phyloP scores from a whole-genome alignment of 1,284 basidiomycete genomes.

The Binderoboletus segoi region DNA sequence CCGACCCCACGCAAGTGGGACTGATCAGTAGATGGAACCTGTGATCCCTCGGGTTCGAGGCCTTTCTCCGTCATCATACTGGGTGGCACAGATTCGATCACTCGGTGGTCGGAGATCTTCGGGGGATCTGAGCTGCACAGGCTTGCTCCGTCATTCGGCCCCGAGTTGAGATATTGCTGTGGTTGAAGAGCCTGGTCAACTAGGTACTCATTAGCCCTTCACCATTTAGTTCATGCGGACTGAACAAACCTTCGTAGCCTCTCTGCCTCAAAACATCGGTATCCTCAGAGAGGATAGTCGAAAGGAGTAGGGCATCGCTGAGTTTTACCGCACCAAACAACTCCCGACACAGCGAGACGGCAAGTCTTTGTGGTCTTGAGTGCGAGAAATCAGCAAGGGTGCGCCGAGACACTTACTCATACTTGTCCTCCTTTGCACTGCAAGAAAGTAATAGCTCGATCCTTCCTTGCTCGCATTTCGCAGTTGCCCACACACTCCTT shows the following conservation, averaged over 20 bases:
- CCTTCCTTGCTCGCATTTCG: neutral
- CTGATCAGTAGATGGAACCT: too few species aligned
- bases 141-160: neutral
- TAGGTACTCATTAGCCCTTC: neutral
- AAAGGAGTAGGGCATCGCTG: constrained; percentile 82
- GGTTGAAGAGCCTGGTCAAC: neutral
- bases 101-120: neutral
- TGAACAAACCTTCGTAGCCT: constrained; percentile 47
- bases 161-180: neutral
- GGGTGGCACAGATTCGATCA: neutral
- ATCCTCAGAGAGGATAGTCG: constrained; percentile 88
- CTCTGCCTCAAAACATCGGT: constrained; percentile 78
- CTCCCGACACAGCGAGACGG: constrained; percentile 72
- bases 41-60: too few species aligned
- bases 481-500: neutral
- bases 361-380: constrained; percentile 37
- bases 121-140: neutral
- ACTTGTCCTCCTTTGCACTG: constrained; percentile 71
- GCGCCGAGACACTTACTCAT: constrained; percentile 65
- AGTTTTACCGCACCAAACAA: constrained; percentile 72
- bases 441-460: neutral
- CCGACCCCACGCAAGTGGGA: too few species aligned
- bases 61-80: neutral
- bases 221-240: neutral
- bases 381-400: too few species aligned